Evolutionary conservation across 345 rosid species (phyloP).

Genomic region (Microcos paniculata): DNA sequence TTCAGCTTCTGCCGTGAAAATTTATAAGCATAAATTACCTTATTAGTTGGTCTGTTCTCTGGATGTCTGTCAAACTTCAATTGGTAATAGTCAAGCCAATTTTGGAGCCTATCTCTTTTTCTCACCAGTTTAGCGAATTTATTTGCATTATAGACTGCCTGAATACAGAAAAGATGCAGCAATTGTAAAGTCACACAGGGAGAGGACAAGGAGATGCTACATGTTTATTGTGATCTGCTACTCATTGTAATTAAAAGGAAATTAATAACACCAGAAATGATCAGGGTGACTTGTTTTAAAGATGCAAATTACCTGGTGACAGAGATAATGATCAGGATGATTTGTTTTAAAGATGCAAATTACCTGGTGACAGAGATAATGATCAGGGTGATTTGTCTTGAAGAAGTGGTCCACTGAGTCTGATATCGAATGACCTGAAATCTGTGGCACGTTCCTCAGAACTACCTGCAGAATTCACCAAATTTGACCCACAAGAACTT

Average conservation of each 20-base stretch:
- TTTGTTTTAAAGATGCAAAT: slow-evolving; percentile 33
- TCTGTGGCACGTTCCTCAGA: slow-evolving; percentile 79
- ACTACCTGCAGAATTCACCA: slow-evolving; percentile 61
- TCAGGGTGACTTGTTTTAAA: too few relatives aligned
- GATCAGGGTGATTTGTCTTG: slow-evolving; percentile 76
- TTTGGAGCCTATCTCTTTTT: slow-evolving; percentile 72
- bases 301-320: slow-evolving; percentile 62
- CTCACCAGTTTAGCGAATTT: slow-evolving; percentile 67
- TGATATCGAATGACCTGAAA: slow-evolving; percentile 49
- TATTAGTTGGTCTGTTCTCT: slow-evolving; percentile 73
- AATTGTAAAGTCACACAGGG: neutral
- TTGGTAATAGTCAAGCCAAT: slow-evolving; percentile 87
- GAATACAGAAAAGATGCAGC: slow-evolving; percentile 21
- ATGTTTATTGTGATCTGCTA: neutral
- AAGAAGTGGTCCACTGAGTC: slow-evolving; percentile 80
- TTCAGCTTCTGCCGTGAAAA: neutral
- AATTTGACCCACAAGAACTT: neutral
- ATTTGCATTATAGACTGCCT: slow-evolving; percentile 90
- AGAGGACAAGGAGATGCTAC: neutral
- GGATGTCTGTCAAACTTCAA: slow-evolving; percentile 79
- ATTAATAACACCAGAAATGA: neutral
- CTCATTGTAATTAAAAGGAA: slow-evolving; percentile 3
- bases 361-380: slow-evolving; percentile 93
- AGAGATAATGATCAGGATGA: slow-evolving; percentile 86
- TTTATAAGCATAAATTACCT: slow-evolving; percentile 39